Conservation (phyloP, 1,284 basidiomycete genomes). For the Chalciporus sp. region DNA sequence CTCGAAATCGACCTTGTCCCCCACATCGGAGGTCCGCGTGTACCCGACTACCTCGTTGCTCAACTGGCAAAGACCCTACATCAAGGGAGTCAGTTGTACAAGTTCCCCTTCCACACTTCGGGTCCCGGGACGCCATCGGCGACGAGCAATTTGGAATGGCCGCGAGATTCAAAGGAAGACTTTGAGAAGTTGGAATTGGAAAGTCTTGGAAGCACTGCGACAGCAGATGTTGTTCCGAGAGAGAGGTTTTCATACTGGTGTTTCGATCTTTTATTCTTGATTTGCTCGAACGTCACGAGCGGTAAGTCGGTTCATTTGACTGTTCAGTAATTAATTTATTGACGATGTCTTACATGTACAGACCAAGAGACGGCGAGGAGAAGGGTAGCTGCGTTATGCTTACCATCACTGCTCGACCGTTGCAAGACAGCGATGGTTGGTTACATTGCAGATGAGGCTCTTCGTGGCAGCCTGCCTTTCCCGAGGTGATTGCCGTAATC, state of each 20-base stretch:
- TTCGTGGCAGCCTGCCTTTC: slow-evolving; percentile 85
- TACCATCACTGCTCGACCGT: slow-evolving; percentile 74
- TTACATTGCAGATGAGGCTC: slow-evolving; percentile 80
- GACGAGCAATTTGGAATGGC: slow-evolving; percentile 7
- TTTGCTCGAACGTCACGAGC: slow-evolving; percentile 66
- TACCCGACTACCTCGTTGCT: slow-evolving; percentile 75
- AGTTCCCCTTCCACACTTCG: slow-evolving; percentile 31
- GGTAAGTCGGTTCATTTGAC: slow-evolving; percentile 42
- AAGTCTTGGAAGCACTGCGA: slow-evolving; percentile 61
- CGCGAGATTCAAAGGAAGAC: slow-evolving; percentile 27
- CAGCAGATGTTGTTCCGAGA: slow-evolving; percentile 58
- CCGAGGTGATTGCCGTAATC: slow-evolving; percentile 55
- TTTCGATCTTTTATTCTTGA: slow-evolving; percentile 84
- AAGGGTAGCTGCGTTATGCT: slow-evolving; percentile 69
- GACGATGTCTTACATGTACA: slow-evolving; percentile 28
- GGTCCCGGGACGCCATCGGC: slow-evolving; percentile 19
- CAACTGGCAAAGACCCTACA: slow-evolving; percentile 76
- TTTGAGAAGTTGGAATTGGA: slow-evolving; percentile 44
- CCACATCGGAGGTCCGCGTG: slow-evolving; percentile 64
- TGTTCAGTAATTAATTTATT: too few relatives aligned
- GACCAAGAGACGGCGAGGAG: slow-evolving; percentile 61
- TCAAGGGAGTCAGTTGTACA: slow-evolving; percentile 75
- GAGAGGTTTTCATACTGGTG: slow-evolving; percentile 95
- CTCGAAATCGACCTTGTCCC: slow-evolving; percentile 83
- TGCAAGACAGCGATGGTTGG: slow-evolving; percentile 68